Conservation (phyloP, 192 early-diverging fungal genomes). For the Coemansia sp. region DNA sequence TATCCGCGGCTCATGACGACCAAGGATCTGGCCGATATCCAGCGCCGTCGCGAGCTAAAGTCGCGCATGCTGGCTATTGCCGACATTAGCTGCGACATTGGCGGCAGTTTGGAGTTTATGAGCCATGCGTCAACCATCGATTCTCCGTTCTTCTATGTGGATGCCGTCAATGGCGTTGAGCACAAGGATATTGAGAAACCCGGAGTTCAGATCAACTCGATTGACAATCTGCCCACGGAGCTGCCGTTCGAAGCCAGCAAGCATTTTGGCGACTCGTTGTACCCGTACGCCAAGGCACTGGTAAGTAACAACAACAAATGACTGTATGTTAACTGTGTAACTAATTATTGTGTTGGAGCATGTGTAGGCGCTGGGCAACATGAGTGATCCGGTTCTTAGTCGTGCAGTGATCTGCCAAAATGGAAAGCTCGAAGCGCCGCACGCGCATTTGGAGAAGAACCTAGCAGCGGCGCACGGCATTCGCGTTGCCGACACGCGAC, state of each 20-base stretch:
- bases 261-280: slow-evolving; percentile 85
- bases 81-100: slow-evolving; percentile 93
- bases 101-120: slow-evolving; percentile 94
- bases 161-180: slow-evolving; percentile 65
- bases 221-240: slow-evolving; percentile 97
- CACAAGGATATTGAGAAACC: slow-evolving; percentile 76
- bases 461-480: slow-evolving; percentile 38
- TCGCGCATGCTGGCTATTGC: slow-evolving; percentile 80
- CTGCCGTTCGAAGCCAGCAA: slow-evolving; percentile 92
- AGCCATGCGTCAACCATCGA: slow-evolving; percentile 87
- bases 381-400: slow-evolving; percentile 68
- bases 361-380: slow-evolving; percentile 49
- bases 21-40: slow-evolving; percentile 72
- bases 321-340: not conserved
- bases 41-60: slow-evolving; percentile 61
- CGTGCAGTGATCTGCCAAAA: slow-evolving; percentile 76
- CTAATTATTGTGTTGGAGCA: not conserved
- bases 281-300: slow-evolving; percentile 79
- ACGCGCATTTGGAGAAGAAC: slow-evolving; percentile 57
- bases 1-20: slow-evolving; percentile 90
- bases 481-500: slow-evolving; percentile 37
- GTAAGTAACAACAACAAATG: slow-evolving; percentile 43
- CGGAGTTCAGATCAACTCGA: slow-evolving; percentile 96
- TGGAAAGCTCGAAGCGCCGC: slow-evolving; percentile 61
- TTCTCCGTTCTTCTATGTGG: slow-evolving; percentile 88